Percentiles rank a stretch among this genome's conserved stretches.
Evolutionary conservation across 352 stramenopile species (phyloP).

Genomic region (Pythium vanterpoolii): DNA sequence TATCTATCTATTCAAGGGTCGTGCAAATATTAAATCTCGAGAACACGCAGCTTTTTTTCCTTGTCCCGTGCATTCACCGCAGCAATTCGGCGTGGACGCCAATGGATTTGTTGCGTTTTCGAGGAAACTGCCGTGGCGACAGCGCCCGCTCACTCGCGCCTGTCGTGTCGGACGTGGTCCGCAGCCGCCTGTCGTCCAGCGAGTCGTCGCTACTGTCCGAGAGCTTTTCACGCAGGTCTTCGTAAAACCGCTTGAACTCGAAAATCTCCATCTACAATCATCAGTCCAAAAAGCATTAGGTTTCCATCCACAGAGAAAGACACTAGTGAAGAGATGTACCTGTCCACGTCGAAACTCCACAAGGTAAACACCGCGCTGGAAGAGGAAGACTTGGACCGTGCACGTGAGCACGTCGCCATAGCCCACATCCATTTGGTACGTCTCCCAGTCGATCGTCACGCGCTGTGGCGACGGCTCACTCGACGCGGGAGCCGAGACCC

Average conservation of each 20-base stretch:
- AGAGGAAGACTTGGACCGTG: constrained; percentile 79
- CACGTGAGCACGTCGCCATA: constrained; percentile 62
- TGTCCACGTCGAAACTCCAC: constrained; percentile 78
- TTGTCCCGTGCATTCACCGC: neutral
- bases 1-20: constrained; percentile 16
- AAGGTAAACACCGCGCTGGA: constrained; percentile 75
- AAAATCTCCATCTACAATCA: constrained; percentile 76
- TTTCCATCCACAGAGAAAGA: neutral
- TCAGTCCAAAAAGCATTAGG: neutral
- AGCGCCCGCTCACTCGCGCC: neutral
- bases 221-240: constrained; percentile 67
- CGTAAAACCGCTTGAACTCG: constrained; percentile 86
- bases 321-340: constrained; percentile 28
- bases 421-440: constrained; percentile 69
- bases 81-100: constrained; percentile 25
- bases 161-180: neutral
- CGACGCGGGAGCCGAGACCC: neutral
- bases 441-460: constrained; percentile 67
- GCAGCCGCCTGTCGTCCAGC: neutral
- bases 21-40: constrained; percentile 20
- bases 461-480: constrained; percentile 33
- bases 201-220: constrained; percentile 41
- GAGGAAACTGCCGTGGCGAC: constrained; percentile 16
- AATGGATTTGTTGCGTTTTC: constrained; percentile 72
- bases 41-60: constrained; percentile 6